phyloP scores from a whole-genome alignment of 1,284 basidiomycete species.

The Ganoderma leucocontextum region DNA sequence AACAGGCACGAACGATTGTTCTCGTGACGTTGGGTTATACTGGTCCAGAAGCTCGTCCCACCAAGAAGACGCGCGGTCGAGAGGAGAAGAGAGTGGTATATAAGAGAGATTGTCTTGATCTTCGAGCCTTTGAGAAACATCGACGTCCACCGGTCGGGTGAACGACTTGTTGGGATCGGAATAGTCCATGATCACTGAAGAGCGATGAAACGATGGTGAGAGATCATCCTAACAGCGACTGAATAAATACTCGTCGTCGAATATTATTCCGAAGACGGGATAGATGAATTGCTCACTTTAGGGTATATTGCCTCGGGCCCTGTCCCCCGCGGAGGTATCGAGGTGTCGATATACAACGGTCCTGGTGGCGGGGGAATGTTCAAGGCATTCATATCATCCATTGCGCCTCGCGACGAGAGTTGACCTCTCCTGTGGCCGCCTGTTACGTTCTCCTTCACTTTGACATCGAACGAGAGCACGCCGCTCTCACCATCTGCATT shows the following conservation, averaged over 20 bases:
- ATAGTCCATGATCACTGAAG: constrained; percentile 37
- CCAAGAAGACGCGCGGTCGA: constrained; percentile 61
- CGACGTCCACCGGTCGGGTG: constrained; percentile 32
- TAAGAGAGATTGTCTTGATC: constrained; percentile 27
- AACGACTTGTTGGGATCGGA: constrained; percentile 32
- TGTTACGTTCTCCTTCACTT: constrained; percentile 41
- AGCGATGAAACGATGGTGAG: constrained; percentile 38
- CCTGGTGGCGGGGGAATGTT: constrained; percentile 36
- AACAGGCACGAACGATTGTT: constrained; percentile 50
- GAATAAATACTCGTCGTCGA: constrained; percentile 45
- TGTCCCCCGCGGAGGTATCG: constrained; percentile 36
- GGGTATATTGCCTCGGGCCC: constrained; percentile 42
- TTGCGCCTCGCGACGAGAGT: constrained; percentile 34
- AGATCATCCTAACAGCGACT: constrained; percentile 42
- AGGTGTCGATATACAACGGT: constrained; percentile 41
- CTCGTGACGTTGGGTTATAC: constrained; percentile 50
- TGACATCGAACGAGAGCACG: constrained; percentile 39
- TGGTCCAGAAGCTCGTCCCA: constrained; percentile 67
- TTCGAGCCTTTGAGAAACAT: constrained; percentile 30
- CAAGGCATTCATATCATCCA: constrained; percentile 38
- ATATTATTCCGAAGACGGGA: constrained; percentile 29
- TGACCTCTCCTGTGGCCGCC: constrained; percentile 37
- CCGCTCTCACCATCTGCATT: constrained; percentile 41
- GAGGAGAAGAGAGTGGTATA: constrained; percentile 45
- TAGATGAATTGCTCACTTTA: constrained; percentile 40